Evolutionary conservation across 2,329 filamentous ascomycete genomes (phyloP).

Genomic region (Coniella lustricola): DNA sequence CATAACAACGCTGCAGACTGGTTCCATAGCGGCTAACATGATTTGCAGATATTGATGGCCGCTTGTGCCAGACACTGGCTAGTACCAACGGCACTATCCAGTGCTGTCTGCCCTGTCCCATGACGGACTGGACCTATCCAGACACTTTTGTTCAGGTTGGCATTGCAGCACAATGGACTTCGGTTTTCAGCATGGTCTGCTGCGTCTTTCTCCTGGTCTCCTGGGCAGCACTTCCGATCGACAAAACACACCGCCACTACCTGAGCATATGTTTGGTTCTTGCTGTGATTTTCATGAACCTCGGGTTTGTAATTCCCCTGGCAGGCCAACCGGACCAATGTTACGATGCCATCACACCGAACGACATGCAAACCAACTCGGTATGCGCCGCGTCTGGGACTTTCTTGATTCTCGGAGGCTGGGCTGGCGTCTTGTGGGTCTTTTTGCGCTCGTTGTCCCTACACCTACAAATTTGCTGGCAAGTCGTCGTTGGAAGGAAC

Average conservation of each 20-base stretch:
- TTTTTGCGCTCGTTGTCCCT: slow-evolving; percentile 86
- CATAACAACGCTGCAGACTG: neutral
- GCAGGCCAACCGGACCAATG: slow-evolving; percentile 74
- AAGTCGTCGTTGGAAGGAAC: slow-evolving; percentile 75
- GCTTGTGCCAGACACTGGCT: slow-evolving; percentile 41
- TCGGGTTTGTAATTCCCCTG: slow-evolving; percentile 86
- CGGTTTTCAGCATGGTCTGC: slow-evolving; percentile 64
- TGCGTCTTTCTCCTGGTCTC: slow-evolving; percentile 72
- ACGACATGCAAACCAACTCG: slow-evolving; percentile 77
- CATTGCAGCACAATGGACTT: slow-evolving; percentile 71
- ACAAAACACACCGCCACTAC: slow-evolving; percentile 89
- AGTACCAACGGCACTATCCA: slow-evolving; percentile 33
- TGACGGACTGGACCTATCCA: slow-evolving; percentile 68
- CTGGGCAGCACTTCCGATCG: slow-evolving; percentile 72
- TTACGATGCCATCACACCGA: slow-evolving; percentile 82
- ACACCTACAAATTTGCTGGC: slow-evolving; percentile 97
- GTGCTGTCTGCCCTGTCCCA: slow-evolving; percentile 88
- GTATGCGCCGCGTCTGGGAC: slow-evolving; percentile 85
- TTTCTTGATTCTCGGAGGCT: slow-evolving; percentile 78
- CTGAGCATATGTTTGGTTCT: slow-evolving; percentile 80
- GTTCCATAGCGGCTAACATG: slow-evolving; percentile 23
- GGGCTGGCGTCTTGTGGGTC: slow-evolving; percentile 80
- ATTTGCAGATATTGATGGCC: slow-evolving; percentile 47
- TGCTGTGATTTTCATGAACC: slow-evolving; percentile 69
- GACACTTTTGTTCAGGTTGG: slow-evolving; percentile 54